Evolutionary conservation across 306 rosid genomes (phyloP).

Genomic region (Cucurbita pepo): DNA sequence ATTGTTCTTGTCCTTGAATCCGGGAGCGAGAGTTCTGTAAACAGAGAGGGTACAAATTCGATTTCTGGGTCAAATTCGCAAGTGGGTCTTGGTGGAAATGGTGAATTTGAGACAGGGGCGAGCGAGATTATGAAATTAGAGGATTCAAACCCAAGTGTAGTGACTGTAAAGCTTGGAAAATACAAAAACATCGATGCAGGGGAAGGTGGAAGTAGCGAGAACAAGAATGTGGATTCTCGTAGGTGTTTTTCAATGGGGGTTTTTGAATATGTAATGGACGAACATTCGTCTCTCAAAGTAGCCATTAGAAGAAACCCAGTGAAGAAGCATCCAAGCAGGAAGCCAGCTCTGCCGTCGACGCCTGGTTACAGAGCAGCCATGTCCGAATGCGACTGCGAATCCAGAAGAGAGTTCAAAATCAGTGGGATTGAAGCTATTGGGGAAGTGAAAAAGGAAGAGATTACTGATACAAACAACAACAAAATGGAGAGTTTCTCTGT

Average conservation of each 20-base stretch:
- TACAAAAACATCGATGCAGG: constrained; percentile 46
- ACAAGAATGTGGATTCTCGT: constrained; percentile 42
- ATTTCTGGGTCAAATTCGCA: constrained; percentile 24
- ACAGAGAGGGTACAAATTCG: constrained; percentile 34
- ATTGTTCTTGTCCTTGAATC: constrained; percentile 82
- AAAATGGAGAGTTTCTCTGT: constrained; percentile 56
- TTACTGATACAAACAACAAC: constrained; percentile 12
- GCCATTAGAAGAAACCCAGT: constrained; percentile 43
- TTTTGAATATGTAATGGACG: constrained; percentile 78
- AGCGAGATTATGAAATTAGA: constrained; percentile 23
- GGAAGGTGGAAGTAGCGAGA: constrained; percentile 28
- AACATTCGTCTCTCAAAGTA: constrained; percentile 45
- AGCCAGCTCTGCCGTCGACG: constrained; percentile 31
- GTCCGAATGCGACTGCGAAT: constrained; percentile 78
- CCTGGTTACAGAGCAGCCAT: constrained; percentile 62
- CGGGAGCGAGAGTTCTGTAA: constrained; percentile 66
- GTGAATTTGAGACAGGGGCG: constrained; percentile 29
- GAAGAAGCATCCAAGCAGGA: constrained; percentile 38
- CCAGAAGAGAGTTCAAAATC: constrained; percentile 62
- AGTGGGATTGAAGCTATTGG: constrained; percentile 17
- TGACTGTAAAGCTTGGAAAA: constrained; percentile 78
- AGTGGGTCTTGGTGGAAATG: constrained; percentile 17
- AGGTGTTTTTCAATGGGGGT: constrained; percentile 97
- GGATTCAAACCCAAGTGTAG: constrained; percentile 22
- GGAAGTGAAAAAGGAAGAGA: constrained; percentile 10